Evolutionary conservation across 2,329 filamentous ascomycete genomes (phyloP).

Genomic region (Trichoderma sp.): DNA sequence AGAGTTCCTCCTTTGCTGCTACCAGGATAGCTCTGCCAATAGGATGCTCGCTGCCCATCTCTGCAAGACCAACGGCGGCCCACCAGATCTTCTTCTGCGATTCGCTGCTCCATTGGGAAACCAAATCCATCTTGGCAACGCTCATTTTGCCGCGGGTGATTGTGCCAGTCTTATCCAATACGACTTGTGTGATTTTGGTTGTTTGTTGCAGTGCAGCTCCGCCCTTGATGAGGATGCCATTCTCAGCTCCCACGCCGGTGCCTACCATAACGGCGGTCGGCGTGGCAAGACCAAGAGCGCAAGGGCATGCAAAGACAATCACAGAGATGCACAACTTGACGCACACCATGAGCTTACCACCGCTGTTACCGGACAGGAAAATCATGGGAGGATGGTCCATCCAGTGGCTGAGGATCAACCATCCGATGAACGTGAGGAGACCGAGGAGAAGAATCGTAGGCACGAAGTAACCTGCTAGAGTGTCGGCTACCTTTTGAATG

Average conservation of each 20-base stretch:
- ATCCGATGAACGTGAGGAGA: slow-evolving; percentile 77
- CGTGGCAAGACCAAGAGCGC: slow-evolving; percentile 90
- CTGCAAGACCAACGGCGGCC: slow-evolving; percentile 91
- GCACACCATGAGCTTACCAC: slow-evolving; percentile 94
- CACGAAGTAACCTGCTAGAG: slow-evolving; percentile 89
- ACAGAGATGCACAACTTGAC: slow-evolving; percentile 97
- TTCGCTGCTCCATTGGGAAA: slow-evolving; percentile 66
- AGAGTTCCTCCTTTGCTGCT: slow-evolving; percentile 73
- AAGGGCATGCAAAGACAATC: slow-evolving; percentile 96
- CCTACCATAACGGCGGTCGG: slow-evolving; percentile 99
- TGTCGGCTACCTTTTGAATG: slow-evolving; percentile 89
- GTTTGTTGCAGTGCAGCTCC: slow-evolving; percentile 87
- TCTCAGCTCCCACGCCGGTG: slow-evolving; percentile 91
- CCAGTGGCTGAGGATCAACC: slow-evolving; percentile 93
- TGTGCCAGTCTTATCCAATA: slow-evolving; percentile 95
- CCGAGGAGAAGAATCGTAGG: slow-evolving; percentile 84
- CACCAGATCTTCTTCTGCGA: slow-evolving; percentile 80
- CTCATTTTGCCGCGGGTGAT: slow-evolving; percentile 95
- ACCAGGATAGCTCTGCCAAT: slow-evolving; percentile 83
- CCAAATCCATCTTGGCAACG: slow-evolving; percentile 69
- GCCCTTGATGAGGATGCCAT: slow-evolving; percentile 97
- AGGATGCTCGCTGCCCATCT: slow-evolving; percentile 94
- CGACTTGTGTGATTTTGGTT: slow-evolving; percentile 84
- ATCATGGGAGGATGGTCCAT: slow-evolving; percentile 82
- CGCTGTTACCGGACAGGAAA: slow-evolving; percentile 75